A percentile compares a stretch with the other conserved stretches of the same genome.
phyloP scores from a whole-genome alignment of 176 grass and related monocot species.

The Raddia guianensis region DNA sequence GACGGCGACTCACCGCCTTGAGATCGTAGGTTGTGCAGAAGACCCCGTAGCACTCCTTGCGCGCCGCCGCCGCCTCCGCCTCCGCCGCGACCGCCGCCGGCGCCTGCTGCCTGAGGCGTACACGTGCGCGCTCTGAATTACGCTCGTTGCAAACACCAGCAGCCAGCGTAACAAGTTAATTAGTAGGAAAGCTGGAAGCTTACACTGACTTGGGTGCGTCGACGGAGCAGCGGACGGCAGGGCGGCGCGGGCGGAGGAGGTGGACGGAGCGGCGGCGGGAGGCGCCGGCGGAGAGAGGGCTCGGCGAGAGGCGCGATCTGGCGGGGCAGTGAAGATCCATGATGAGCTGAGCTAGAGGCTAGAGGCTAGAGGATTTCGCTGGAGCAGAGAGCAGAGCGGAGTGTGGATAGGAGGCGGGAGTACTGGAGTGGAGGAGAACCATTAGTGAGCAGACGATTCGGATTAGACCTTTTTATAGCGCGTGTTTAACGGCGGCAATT shows the following conservation, averaged over 20 bases:
- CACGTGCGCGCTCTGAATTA: neutral
- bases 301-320: conserved; percentile 3
- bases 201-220: conserved; percentile 51
- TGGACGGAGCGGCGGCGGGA: conserved; percentile 21
- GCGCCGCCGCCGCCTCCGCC: conserved; percentile 43
- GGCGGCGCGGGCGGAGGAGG: conserved; percentile 33
- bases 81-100: conserved; percentile 44
- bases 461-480: conserved; percentile 36
- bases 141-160: neutral
- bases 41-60: conserved; percentile 70
- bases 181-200: neutral
- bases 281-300: conserved; percentile 12
- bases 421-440: conserved; percentile 21
- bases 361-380: too few species aligned
- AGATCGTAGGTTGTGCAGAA: conserved; percentile 96
- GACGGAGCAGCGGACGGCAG: conserved; percentile 64
- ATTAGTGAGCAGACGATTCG: conserved; percentile 24
- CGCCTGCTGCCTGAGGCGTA: conserved; percentile 21
- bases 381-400: neutral
- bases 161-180: neutral
- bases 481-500: neutral
- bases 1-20: conserved; percentile 55
- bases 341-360: neutral
- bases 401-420: conserved; percentile 35
- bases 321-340: conserved; percentile 26